phyloP scores from a whole-genome alignment of 2,329 filamentous ascomycete species.

The Huntiella bhutanensis region DNA sequence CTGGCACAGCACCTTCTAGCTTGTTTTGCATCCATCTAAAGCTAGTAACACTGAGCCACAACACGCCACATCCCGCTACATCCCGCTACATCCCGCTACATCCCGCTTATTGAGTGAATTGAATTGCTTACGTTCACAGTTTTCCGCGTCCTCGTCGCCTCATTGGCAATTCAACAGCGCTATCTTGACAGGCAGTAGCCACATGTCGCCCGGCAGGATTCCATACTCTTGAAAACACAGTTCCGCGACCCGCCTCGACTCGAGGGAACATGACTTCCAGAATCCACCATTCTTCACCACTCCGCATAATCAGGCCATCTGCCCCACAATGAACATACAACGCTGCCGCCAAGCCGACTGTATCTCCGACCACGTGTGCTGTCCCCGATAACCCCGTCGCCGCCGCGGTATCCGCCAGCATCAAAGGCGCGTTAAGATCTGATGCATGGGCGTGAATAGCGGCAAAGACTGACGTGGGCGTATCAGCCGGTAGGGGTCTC shows the following conservation, averaged over 20 bases:
- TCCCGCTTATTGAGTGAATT: too few relatives aligned
- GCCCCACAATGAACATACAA: constrained; percentile 34
- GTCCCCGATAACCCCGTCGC: constrained; percentile 29
- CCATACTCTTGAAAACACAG: constrained; percentile 33
- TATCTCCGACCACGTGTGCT: constrained; percentile 19
- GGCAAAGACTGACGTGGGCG: constrained; percentile 23
- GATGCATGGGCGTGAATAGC: constrained; percentile 31
- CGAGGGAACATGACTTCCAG: constrained; percentile 32
- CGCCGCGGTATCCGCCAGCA: constrained; percentile 19
- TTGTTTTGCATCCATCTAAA: too few relatives aligned
- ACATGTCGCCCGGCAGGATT: constrained; percentile 33
- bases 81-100: too few relatives aligned
- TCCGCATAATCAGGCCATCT: constrained; percentile 27
- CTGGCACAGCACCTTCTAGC: too few relatives aligned
- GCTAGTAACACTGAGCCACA: too few relatives aligned
- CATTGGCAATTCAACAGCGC: constrained; percentile 16
- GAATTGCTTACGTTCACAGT: too few relatives aligned
- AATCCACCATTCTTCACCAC: constrained; percentile 30
- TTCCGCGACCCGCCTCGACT: constrained; percentile 25
- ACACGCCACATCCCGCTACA: too few relatives aligned
- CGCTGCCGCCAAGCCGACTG: constrained; percentile 30
- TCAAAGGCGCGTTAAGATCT: constrained; percentile 35
- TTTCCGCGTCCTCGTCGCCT: too few relatives aligned
- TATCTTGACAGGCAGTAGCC: constrained; percentile 36
- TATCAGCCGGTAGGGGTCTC: constrained; percentile 19